Evolutionary conservation across 495 filamentous ascomycete species (phyloP), one percentile per base, ranked within the genome.

Genomic region (Xylaria sp.): DNA sequence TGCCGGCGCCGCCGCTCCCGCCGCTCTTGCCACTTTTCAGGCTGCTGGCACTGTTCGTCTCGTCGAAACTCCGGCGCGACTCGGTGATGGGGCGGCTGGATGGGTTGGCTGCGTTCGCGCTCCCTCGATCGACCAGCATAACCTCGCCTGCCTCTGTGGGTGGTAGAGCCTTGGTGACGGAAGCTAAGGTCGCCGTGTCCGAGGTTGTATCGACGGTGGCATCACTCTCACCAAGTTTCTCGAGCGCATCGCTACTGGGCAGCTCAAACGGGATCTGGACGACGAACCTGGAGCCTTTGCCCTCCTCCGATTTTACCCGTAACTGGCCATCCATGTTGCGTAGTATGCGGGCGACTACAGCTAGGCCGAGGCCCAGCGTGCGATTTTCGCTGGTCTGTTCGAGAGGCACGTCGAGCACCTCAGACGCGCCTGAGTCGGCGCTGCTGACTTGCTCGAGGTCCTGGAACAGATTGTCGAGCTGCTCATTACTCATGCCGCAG

Each of bases 291-390:
- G 94, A 95, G 1, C 95, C 95, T 74, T 92, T 93, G 0, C 93
- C 92, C 78, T 91, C 88, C 77, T 97, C 93, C 0, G 94, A 97
- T 73, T 94, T 97, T 7, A 98, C 83, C 29, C 93, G 88, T 24
- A 98, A 79, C 71, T 97, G 95, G 0, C 95, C 95, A 66, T 95
- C 90, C 91, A 97, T 95, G 74, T 93, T 97, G n/a, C 89, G 87
- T 26, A 97, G 84, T 57, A 93, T 93, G 29, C 94, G 86, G 50
- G 95, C 92, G 3, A 97, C 94, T 15, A 97, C 83, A 2, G 95
- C 95, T 33, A 98, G 86, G 0, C 95, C 95, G 5, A 98, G 84
- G 0, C 95, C 95, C 3, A 98, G 78, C 1, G 90, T 80, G 37
- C 87, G 64, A 77, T 76, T 69, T 80, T 86, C 31, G 68, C 74